Evolutionary conservation across 2,329 filamentous ascomycete species (phyloP).

Genomic region (Pseudogymnoascus sp.): DNA sequence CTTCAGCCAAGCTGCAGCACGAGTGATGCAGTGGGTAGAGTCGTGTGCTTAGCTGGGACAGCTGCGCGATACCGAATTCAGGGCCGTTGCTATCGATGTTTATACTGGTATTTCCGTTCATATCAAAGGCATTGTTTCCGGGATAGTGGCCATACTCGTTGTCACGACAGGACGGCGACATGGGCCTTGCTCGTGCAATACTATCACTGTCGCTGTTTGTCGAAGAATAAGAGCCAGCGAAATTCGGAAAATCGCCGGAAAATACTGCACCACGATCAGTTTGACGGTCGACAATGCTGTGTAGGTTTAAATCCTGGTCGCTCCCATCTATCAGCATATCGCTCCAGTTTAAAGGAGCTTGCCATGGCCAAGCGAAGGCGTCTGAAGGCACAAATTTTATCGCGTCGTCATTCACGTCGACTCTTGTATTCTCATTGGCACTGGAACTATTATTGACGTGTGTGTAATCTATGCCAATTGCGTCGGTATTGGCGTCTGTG

Average conservation of each 20-base stretch:
- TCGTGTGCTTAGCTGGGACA: background rate
- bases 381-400: background rate
- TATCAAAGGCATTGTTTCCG: background rate
- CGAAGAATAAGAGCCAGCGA: background rate
- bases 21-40: background rate
- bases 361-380: background rate
- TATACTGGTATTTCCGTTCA: background rate
- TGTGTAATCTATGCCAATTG: background rate
- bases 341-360: background rate
- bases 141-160: background rate
- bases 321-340: background rate
- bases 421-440: background rate
- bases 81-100: background rate
- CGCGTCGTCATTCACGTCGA: background rate
- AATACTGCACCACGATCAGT: background rate
- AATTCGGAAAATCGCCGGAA: background rate
- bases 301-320: background rate
- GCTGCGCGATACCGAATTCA: background rate
- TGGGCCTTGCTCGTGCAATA: background rate
- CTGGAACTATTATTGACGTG: background rate
- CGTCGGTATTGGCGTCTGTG: background rate
- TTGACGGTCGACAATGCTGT: background rate
- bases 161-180: background rate
- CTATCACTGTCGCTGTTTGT: background rate
- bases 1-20: background rate